Percentiles rank a stretch among this genome's conserved stretches.
Conservation (phyloP, 2,329 filamentous ascomycete species). For the Fusarium fracticaudum region DNA sequence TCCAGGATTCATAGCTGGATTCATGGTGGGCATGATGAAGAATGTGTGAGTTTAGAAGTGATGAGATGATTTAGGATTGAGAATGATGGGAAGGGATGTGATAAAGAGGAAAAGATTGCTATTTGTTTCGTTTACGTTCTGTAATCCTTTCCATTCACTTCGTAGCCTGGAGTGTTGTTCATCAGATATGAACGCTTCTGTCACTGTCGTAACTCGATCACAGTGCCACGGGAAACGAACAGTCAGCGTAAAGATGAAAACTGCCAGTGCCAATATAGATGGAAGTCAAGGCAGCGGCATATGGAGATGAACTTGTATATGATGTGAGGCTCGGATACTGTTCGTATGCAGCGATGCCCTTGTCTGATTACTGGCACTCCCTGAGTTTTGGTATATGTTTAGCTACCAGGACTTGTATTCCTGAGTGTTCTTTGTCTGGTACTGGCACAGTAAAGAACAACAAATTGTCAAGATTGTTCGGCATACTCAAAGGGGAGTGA, state of each 20-base stretch:
- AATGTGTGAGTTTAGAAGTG: neutral
- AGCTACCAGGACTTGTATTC: neutral
- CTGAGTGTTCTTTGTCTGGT: neutral
- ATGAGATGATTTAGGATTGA: neutral
- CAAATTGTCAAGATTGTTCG: neutral
- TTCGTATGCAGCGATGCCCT: neutral
- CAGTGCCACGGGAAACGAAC: too few relatives aligned
- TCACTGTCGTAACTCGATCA: neutral
- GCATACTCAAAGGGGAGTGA: neutral
- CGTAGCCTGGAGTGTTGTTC: neutral
- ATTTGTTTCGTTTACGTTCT: neutral
- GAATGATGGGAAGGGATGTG: neutral
- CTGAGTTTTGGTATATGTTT: rapidly evolving
- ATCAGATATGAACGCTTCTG: neutral
- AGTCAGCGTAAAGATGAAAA: too few relatives aligned
- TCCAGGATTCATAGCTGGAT: neutral
- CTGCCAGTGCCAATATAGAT: neutral
- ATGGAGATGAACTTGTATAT: rapidly evolving
- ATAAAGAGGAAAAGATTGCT: rapidly evolving
- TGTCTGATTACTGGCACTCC: too few relatives aligned
- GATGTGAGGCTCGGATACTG: neutral
- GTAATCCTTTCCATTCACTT: neutral
- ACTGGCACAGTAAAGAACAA: neutral
- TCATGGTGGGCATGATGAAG: neutral
- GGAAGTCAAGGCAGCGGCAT: rapidly evolving